These are phyloP conservation scores for Pseudocercospora fijiensis DNA, from an alignment of 2,329 filamentous ascomycete species.

Conservation along the genomic window DNA sequence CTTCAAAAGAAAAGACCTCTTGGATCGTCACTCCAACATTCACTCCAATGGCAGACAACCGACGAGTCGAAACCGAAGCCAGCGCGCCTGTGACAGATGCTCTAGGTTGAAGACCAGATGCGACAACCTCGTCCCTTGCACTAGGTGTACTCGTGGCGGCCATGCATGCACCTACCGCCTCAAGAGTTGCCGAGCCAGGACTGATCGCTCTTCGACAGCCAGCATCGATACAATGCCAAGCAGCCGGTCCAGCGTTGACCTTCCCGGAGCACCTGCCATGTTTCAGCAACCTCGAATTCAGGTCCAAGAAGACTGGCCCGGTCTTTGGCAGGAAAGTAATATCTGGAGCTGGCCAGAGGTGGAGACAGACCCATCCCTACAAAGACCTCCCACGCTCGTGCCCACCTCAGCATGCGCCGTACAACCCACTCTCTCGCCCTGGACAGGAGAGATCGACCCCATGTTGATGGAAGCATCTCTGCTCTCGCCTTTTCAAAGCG, in stretches of 20 bases:
- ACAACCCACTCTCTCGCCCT: neutral
- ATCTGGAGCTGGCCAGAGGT: neutral
- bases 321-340: neutral
- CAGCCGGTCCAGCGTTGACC: neutral
- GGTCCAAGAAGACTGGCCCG: neutral
- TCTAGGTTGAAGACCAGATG: constrained; percentile 26
- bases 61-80: constrained; percentile 14
- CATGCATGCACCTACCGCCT: constrained; percentile 22
- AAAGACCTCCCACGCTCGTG: neutral
- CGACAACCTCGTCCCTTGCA: constrained; percentile 24
- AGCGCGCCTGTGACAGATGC: constrained; percentile 26
- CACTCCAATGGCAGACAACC: constrained; percentile 18
- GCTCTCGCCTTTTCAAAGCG: neutral
- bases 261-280: neutral
- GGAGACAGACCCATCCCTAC: neutral
- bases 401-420: neutral
- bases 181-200: constrained; percentile 19
- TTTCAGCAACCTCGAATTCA: neutral
- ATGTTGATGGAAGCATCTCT: neutral
- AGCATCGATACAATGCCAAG: constrained; percentile 9
- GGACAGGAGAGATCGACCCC: neutral
- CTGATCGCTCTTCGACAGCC: constrained; percentile 16
- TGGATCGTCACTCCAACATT: constrained; percentile 26
- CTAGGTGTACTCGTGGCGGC: constrained; percentile 19
- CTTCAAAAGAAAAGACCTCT: constrained; percentile 28